Base-by-base conservation (phyloP, 495 filamentous ascomycete genomes). In the Aspergillus sclerotiicarbonarius region DNA sequence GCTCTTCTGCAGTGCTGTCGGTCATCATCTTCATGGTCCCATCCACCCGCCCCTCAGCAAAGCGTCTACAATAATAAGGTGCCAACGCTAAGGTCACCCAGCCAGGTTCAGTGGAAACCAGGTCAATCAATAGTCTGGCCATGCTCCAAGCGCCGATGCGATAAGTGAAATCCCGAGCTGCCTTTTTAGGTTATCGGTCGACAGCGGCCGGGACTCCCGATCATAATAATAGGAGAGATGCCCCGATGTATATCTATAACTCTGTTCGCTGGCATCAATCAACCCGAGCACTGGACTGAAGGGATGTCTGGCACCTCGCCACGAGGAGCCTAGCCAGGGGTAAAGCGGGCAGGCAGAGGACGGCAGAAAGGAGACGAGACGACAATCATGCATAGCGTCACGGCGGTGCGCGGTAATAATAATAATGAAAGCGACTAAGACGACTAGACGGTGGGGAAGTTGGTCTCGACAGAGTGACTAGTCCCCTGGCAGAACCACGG, bases 391-490 rank as follows among this genome's bases (percentile, higher is more conserved):
- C 16, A 18, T 19, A 61, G 58, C 43, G 62, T n/a, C n/a, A n/a
- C n/a, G n/a, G n/a, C n/a, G n/a, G n/a, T 51, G 62, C 58, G 64
- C 63, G 58, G 61, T 54, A 66, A n/a, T n/a, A n/a, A n/a, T n/a
- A n/a, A n/a, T n/a, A n/a, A 60, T 61, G 61, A 67, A 65, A 3
- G 31, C 56, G 54, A 61, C 66, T 72, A 74, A 61, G 68, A 66
- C 46, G 62, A 72, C 64, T 72, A 72, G 69, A 51, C 32, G 37
- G 69, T 71, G 71, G 71, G 25, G 25, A 25, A 25, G 25, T 5
- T 25, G 25, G 25, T 25, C 25, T 25, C 25, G 2, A n/a, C n/a
- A 20, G 12, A 41, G 37, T 41, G 9, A 13, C 59, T 62, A 62
- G 60, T 44, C 45, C 30, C 16, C 21, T 6, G 33, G 32, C 25